phyloP scores from a whole-genome alignment of 257 asterid genomes.

The Lithospermum erythrorhizon region DNA sequence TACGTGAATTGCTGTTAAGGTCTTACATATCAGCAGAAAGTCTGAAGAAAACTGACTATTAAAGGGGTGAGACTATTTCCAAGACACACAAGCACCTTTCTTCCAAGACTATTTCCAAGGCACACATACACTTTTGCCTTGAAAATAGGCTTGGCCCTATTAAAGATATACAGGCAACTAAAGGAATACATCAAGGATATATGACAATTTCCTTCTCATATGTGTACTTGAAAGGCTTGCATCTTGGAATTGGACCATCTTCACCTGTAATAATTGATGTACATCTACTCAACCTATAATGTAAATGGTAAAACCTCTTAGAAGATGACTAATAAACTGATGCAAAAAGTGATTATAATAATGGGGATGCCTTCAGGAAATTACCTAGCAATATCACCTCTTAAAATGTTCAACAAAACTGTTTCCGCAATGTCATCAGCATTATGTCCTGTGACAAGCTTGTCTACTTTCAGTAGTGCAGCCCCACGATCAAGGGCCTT shows the following conservation, averaged over 20 bases:
- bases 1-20: conserved; percentile 82
- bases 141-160: no score
- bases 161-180: neutral
- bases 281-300: conserved; percentile 79
- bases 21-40: conserved; percentile 4
- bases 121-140: no score
- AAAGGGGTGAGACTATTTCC: no score
- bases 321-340: neutral
- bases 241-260: conserved; percentile 99
- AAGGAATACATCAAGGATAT: conserved; percentile 51
- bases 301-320: conserved; percentile 9
- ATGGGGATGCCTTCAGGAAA: neutral
- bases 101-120: no score
- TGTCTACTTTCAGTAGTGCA: conserved; percentile 84
- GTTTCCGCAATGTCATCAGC: conserved; percentile 99
- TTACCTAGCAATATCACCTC: conserved; percentile 99
- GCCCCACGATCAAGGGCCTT: conserved; percentile 99
- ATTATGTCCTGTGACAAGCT: conserved; percentile 93
- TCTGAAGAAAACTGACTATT: neutral
- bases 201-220: conserved; percentile 97
- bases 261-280: conserved; percentile 85
- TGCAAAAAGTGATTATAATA: neutral
- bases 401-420: conserved; percentile 79
- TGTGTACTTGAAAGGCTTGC: conserved; percentile 99
- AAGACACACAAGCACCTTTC: no score